These are phyloP conservation scores for Saprolegnia diclina DNA, from an alignment of 352 stramenopile species.

Conservation along the genomic window DNA sequence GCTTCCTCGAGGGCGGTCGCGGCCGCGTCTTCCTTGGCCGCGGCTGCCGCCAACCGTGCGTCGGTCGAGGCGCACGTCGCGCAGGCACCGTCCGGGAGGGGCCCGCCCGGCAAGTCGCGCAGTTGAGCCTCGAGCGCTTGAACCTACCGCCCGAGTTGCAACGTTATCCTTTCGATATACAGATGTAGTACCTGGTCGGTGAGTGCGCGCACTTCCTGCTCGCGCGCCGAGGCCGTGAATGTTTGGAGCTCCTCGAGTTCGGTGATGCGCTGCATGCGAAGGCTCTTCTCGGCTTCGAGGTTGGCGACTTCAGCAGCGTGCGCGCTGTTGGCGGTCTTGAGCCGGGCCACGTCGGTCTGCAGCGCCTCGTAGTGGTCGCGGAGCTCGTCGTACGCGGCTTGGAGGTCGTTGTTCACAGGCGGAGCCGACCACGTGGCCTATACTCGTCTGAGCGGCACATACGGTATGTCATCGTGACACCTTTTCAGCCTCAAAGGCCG, in stretches of 20 bases:
- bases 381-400: conserved; percentile 9
- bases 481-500: not conserved
- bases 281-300: conserved; percentile 17
- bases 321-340: not conserved
- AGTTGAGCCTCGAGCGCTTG: conserved; percentile 37
- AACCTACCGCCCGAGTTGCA: not conserved
- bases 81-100: conserved; percentile 11
- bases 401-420: not conserved
- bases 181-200: not conserved
- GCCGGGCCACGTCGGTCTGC: not conserved
- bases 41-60: conserved; percentile 14
- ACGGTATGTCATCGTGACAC: not conserved
- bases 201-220: conserved; percentile 16
- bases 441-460: not conserved
- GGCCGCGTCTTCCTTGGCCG: conserved; percentile 41
- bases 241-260: conserved; percentile 22
- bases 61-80: conserved; percentile 28
- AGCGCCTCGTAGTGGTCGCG: conserved; percentile 3
- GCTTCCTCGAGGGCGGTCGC: conserved; percentile 42
- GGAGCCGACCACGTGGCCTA: not conserved
- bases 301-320: conserved; percentile 6
- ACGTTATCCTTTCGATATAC: not conserved
- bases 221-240: conserved; percentile 8
- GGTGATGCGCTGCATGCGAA: conserved; percentile 19
- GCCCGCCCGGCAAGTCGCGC: not conserved